Conservation (phyloP, 352 stramenopile species). For the Phytopythium vexans region DNA sequence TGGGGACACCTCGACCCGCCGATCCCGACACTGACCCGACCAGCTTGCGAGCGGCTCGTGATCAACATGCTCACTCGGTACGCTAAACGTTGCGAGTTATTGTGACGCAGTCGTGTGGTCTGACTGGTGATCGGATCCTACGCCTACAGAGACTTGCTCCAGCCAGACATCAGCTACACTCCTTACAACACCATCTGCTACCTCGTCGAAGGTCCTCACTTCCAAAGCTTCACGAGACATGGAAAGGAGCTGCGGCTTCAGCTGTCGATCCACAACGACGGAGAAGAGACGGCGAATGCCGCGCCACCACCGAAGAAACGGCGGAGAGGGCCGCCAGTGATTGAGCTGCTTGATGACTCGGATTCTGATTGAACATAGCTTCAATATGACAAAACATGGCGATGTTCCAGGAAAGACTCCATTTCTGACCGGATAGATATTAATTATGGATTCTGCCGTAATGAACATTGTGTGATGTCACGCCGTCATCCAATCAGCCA, state of each 20-base stretch:
- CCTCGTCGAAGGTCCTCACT: conserved; percentile 38
- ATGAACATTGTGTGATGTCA: too few relatives aligned
- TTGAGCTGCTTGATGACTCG: conserved; percentile 4
- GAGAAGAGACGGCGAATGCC: background rate
- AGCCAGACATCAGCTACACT: conserved; percentile 75
- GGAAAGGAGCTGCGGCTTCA: conserved; percentile 16
- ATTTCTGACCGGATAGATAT: too few relatives aligned
- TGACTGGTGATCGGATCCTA: background rate
- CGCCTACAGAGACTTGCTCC: conserved; percentile 39
- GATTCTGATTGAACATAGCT: too few relatives aligned
- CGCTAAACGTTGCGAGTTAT: background rate
- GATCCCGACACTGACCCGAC: conserved; percentile 30
- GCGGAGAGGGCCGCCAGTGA: conserved; percentile 16
- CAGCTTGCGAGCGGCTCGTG: conserved; percentile 43
- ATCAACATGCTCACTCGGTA: conserved; percentile 51
- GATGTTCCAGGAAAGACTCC: too few relatives aligned
- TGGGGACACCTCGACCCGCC: conserved; percentile 29
- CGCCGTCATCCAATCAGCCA: too few relatives aligned
- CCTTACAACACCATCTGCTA: conserved; percentile 78
- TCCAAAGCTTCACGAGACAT: conserved; percentile 25
- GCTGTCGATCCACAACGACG: conserved; percentile 2
- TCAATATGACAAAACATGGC: too few relatives aligned
- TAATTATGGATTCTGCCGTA: too few relatives aligned
- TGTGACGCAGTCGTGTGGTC: conserved; percentile 4
- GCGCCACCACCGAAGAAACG: conserved; percentile 15